These are phyloP conservation scores for Sclerotinia glacialis DNA, from an alignment of 2,329 filamentous ascomycete genomes.

Conservation along the genomic window DNA sequence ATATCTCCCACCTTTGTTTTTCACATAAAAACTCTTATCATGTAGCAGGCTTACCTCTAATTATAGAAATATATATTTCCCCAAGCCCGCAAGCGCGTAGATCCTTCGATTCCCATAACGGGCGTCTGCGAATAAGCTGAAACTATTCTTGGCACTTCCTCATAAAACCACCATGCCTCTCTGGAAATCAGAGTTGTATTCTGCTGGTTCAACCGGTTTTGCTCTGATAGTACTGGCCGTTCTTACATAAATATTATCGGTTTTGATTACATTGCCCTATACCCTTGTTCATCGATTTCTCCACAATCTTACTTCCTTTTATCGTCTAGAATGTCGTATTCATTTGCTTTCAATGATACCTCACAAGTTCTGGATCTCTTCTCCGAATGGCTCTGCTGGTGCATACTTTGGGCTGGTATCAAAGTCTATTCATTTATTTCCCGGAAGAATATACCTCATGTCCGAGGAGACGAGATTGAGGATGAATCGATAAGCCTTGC, in stretches of 20 bases:
- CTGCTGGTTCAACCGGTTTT: background rate
- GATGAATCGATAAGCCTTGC: slow-evolving; percentile 18
- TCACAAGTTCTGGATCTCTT: slow-evolving; percentile 12
- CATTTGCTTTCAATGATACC: slow-evolving; percentile 2
- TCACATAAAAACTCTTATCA: background rate
- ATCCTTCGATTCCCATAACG: background rate
- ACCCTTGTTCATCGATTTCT: slow-evolving; percentile 8
- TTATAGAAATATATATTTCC: slow-evolving; percentile 2
- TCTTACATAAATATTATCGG: background rate
- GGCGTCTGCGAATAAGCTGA: slow-evolving; percentile 8
- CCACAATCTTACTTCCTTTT: background rate
- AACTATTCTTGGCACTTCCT: slow-evolving; percentile 17
- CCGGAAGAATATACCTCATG: background rate
- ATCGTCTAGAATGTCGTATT: slow-evolving; percentile 19
- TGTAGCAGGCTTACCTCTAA: slow-evolving; percentile 12
- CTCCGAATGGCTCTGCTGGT: slow-evolving; percentile 18
- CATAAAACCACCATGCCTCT: slow-evolving; percentile 11
- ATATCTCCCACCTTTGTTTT: background rate
- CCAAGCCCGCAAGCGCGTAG: slow-evolving; percentile 16
- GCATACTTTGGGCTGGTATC: slow-evolving; percentile 21
- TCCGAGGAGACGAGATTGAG: background rate
- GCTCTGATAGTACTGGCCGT: background rate
- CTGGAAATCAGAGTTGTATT: slow-evolving; percentile 12
- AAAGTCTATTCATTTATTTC: slow-evolving; percentile 14
- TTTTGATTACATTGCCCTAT: background rate